phyloP scores from a whole-genome alignment of 1,139 yeast species.

The Debaryomyces psychrophilus region DNA sequence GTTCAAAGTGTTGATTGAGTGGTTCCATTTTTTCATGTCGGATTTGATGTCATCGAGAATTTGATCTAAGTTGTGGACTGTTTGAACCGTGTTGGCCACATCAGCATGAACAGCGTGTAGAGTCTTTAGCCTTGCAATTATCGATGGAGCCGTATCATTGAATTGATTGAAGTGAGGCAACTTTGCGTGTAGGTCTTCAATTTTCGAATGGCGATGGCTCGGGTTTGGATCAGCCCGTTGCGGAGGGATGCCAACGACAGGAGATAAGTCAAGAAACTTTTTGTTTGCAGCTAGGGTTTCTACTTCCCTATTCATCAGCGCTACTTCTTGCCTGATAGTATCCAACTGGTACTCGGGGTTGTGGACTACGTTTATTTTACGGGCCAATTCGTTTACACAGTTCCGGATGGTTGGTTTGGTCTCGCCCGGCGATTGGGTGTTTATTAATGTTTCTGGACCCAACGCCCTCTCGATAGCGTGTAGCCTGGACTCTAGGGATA shows the following conservation, averaged over 20 bases:
- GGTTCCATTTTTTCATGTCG: conserved; percentile 48
- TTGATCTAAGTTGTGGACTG: conserved; percentile 37
- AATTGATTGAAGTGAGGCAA: conserved; percentile 42
- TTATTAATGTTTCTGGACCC: conserved; percentile 20
- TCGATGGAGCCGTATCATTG: conserved; percentile 39
- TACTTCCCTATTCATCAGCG: conserved; percentile 18
- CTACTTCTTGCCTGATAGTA: conserved; percentile 22
- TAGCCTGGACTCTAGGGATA: conserved; percentile 30
- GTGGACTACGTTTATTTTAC: conserved; percentile 41
- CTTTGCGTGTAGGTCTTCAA: conserved; percentile 40
- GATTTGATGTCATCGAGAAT: conserved; percentile 34
- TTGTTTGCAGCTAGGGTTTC: conserved; percentile 22
- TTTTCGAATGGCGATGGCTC: conserved; percentile 23
- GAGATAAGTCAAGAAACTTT: conserved; percentile 18
- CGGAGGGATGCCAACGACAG: neutral
- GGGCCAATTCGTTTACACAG: conserved; percentile 36
- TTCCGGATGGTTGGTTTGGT: conserved; percentile 19
- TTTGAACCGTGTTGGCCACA: conserved; percentile 30
- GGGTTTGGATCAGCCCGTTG: conserved; percentile 3
- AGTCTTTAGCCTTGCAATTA: conserved; percentile 47
- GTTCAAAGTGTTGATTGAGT: conserved; percentile 39
- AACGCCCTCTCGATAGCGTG: conserved; percentile 24
- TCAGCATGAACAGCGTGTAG: conserved; percentile 50
- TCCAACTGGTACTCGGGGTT: conserved; percentile 37
- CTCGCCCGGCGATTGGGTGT: neutral